Evolutionary conservation across 352 stramenopile species (phyloP).

Genomic region (Globisporangium parvum): DNA sequence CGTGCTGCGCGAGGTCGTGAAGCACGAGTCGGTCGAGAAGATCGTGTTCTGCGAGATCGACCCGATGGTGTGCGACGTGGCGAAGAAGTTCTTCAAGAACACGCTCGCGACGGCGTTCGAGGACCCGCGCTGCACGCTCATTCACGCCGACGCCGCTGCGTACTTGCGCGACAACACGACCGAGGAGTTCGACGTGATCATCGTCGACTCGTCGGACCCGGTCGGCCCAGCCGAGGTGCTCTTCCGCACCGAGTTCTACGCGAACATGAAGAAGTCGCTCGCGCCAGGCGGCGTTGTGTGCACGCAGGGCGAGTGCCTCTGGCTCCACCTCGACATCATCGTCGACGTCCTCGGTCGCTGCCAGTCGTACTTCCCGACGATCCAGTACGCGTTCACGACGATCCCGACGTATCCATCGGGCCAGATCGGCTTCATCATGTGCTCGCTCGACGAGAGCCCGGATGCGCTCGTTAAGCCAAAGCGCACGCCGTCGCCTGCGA

Average conservation of each 20-base stretch:
- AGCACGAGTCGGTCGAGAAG: constrained; percentile 92
- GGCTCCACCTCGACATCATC: constrained; percentile 98
- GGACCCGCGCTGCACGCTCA: constrained; percentile 93
- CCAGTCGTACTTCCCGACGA: constrained; percentile 87
- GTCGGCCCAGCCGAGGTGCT: constrained; percentile 93
- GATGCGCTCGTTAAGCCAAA: constrained; percentile 63
- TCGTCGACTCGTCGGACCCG: constrained; percentile 96
- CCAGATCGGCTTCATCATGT: constrained; percentile 98
- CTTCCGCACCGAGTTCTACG: constrained; percentile 94
- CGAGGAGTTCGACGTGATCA: constrained; percentile 95
- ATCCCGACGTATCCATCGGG: constrained; percentile 99
- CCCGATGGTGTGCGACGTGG: constrained; percentile 94
- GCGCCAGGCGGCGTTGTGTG: constrained; percentile 81
- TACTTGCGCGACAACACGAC: constrained; percentile 81
- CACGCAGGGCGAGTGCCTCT: constrained; percentile 97
- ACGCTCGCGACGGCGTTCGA: constrained; percentile 92
- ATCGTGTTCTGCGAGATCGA: constrained; percentile 99
- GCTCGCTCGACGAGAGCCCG: constrained; percentile 64
- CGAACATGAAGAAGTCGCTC: constrained; percentile 90
- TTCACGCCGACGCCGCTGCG: constrained; percentile 89
- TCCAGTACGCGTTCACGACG: constrained; percentile 98
- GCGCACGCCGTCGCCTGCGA: constrained; percentile 44
- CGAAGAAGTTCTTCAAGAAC: constrained; percentile 91
- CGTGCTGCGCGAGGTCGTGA: constrained; percentile 94
- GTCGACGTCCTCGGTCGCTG: constrained; percentile 91